Percentiles rank a stretch among this genome's conserved stretches.
phyloP scores from a whole-genome alignment of 768 basidiomycete genomes.

The Boletus sp. region DNA sequence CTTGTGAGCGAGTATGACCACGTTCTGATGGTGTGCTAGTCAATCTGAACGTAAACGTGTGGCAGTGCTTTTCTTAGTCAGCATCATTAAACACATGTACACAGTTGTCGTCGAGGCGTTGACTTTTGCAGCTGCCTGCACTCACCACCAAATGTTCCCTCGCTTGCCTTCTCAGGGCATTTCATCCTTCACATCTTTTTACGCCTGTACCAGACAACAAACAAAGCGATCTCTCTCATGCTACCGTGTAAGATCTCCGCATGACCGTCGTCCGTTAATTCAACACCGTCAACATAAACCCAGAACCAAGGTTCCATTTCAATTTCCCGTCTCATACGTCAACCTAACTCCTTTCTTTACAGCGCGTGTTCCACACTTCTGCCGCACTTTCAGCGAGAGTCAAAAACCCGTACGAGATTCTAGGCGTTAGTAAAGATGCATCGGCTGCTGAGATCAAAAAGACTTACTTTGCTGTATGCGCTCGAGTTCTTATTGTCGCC shows the following conservation, averaged over 20 bases:
- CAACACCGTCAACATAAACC: slow-evolving; percentile 17
- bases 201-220: slow-evolving; percentile 50
- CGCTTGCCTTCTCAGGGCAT: slow-evolving; percentile 49
- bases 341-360: slow-evolving; percentile 19
- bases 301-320: slow-evolving; percentile 41
- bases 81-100: slow-evolving; percentile 17
- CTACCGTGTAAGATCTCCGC: slow-evolving; percentile 39
- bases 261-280: slow-evolving; percentile 20
- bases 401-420: slow-evolving; percentile 88
- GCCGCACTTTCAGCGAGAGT: slow-evolving; percentile 45
- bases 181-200: slow-evolving; percentile 54
- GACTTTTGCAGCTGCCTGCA: not conserved
- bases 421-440: slow-evolving; percentile 86
- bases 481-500: slow-evolving; percentile 9
- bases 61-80: slow-evolving; percentile 21
- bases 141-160: slow-evolving; percentile 43
- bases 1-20: no score
- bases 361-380: slow-evolving; percentile 81
- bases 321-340: slow-evolving; percentile 9
- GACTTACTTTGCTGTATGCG: slow-evolving; percentile 85
- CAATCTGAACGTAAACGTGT: not conserved
- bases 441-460: slow-evolving; percentile 92
- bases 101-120: not conserved
- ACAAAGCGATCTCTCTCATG: slow-evolving; percentile 35
- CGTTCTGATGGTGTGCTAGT: no score